These are phyloP conservation scores for Globisporangium canariense DNA, from an alignment of 352 stramenopile species.

Conservation along the genomic window DNA sequence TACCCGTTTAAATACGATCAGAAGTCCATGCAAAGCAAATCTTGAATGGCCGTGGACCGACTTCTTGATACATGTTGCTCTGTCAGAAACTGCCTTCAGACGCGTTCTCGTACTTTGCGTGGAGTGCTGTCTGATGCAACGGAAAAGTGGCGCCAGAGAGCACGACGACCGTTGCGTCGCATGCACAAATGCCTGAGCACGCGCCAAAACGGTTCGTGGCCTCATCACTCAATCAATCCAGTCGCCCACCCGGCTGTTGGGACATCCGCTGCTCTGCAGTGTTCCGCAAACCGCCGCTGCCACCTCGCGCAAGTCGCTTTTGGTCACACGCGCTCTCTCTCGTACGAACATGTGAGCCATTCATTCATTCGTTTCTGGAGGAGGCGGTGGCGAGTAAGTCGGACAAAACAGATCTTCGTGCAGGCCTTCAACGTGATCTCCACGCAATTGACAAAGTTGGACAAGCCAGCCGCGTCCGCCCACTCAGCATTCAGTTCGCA, in stretches of 20 bases:
- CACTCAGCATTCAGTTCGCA: slow-evolving; percentile 4
- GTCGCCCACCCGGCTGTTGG: too few relatives aligned
- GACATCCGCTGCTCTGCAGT: too few relatives aligned
- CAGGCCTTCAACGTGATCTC: background rate
- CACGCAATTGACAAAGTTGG: background rate
- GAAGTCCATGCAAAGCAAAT: background rate
- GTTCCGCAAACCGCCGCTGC: too few relatives aligned
- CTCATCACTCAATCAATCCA: too few relatives aligned
- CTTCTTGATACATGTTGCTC: background rate
- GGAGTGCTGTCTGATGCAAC: too few relatives aligned
- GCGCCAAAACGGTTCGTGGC: too few relatives aligned
- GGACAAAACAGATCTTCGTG: background rate
- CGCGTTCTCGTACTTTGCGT: too few relatives aligned
- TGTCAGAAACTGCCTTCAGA: background rate
- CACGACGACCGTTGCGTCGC: background rate
- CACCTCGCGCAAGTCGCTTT: too few relatives aligned
- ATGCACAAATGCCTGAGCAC: background rate
- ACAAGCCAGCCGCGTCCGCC: background rate
- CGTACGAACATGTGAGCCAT: too few relatives aligned
- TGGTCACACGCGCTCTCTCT: too few relatives aligned
- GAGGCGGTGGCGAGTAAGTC: background rate
- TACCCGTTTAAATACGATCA: background rate
- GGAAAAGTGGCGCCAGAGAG: background rate
- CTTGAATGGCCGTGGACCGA: background rate
- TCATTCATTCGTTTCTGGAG: too few relatives aligned